These are phyloP conservation scores for Ogataea wickerhamii DNA, from an alignment of 805 yeast genomes.

Conservation along the genomic window DNA sequence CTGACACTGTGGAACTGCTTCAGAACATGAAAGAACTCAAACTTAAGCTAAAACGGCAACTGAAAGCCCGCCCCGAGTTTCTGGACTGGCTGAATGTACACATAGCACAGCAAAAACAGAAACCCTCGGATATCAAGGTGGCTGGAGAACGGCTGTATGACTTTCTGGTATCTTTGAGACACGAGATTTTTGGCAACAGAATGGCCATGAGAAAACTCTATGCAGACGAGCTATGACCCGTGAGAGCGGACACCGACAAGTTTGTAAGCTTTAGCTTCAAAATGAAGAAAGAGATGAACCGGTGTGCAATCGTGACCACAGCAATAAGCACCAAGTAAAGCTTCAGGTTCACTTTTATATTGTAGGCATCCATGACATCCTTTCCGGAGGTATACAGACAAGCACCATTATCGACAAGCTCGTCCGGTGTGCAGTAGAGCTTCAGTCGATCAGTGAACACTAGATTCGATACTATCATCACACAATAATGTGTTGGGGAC, in stretches of 20 bases:
- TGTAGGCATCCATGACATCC: conserved; percentile 52
- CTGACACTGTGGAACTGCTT: conserved; percentile 42
- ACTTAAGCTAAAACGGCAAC: conserved; percentile 27
- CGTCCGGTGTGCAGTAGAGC: conserved; percentile 43
- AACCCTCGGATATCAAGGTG: conserved; percentile 22
- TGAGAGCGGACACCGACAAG: conserved; percentile 12
- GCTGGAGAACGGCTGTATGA: conserved; percentile 27
- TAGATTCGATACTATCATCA: conserved; percentile 54
- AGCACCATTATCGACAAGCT: conserved; percentile 29
- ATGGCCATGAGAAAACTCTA: conserved; percentile 61
- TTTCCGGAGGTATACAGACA: conserved; percentile 54
- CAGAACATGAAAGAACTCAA: conserved; percentile 34
- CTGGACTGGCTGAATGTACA: conserved; percentile 61
- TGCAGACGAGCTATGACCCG: conserved; percentile 44
- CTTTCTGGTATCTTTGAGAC: conserved; percentile 41
- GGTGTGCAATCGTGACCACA: conserved; percentile 40
- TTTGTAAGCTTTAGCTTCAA: conserved; percentile 25
- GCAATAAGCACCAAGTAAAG: conserved; percentile 38
- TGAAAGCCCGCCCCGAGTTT: conserved; percentile 42
- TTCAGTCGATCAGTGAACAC: conserved; percentile 49
- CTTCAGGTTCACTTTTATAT: conserved; percentile 37
- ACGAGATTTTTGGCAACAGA: conserved; percentile 74
- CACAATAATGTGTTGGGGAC: conserved; percentile 75
- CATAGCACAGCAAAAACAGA: conserved; percentile 22
- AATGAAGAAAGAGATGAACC: conserved; percentile 35